Evolutionary conservation across 1,139 yeast species (phyloP), one percentile per base, ranked within the genome.

Genomic region (Nakaseomyces kungkrabaensis): DNA sequence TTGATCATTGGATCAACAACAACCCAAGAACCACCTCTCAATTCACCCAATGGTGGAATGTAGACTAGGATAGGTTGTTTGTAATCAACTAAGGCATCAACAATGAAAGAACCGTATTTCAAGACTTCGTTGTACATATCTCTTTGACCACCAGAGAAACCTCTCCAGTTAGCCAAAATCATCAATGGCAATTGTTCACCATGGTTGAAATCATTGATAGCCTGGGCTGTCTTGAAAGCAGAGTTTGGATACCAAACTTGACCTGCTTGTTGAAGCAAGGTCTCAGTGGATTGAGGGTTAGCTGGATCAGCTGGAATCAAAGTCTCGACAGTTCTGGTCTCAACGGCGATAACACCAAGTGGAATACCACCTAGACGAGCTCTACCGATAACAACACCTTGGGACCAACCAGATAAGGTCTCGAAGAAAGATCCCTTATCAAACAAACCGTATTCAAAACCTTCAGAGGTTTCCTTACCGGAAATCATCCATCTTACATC

Each of bases 21-120:
- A 52, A 94, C 98, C 98, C 98, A 92, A 32, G 98, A 92, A 68
- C 98, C 98, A 76, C 98, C 98, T 79, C 98, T 87, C 62, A 94
- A 79, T 72, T 92, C 98, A 68, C 97, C 97, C 61, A 85, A 80
- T 54, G 98, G 98, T 51, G 98, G 98, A 68, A 92, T 92, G 71
- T 92, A 92, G 34, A 94, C 88, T 74, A 92, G 83, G 57, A 92
- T 85, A 53, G 98, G 98, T 72, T 90, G 98, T 69, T 88, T 88
- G 78, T 84, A 92, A 62, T 83, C 96, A 60, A 89, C 96, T 56
- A 92, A 77, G 10, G 98, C 97, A 68, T 92, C 98, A 57, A 92
- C 98, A 72, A 92, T 92, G 70, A 77, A 89, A 4, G 97, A 82
- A 67, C 98, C 98, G 67, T 87, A 92, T 71, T 92, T 92, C 73